phyloP scores from a whole-genome alignment of 352 stramenopile species.

The Plasmopara muralis region DNA sequence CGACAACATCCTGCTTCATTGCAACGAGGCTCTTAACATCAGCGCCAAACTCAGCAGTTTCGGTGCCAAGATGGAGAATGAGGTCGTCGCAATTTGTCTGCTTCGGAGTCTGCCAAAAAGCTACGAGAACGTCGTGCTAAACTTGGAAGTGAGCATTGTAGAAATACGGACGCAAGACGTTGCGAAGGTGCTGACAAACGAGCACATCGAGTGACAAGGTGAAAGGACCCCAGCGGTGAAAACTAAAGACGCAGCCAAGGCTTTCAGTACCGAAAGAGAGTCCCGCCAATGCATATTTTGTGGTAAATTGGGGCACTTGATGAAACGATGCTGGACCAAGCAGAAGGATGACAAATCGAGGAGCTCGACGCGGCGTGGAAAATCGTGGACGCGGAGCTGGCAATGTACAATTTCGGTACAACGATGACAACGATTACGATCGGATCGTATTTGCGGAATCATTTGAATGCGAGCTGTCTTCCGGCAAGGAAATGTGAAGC shows the following conservation, averaged over 20 bases:
- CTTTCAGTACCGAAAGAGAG: neutral
- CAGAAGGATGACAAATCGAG: neutral
- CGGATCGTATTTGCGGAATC: neutral
- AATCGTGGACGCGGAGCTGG: neutral
- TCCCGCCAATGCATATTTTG: neutral
- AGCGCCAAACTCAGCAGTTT: neutral
- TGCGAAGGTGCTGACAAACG: neutral
- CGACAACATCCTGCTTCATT: too few species aligned
- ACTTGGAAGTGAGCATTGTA: constrained; percentile 1
- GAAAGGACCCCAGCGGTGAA: neutral
- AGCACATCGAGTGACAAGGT: constrained; percentile 1
- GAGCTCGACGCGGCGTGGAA: neutral
- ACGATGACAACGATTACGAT: constrained; percentile 1
- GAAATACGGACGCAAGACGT: constrained; percentile 1
- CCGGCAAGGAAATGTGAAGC: neutral
- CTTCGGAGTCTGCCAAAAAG: neutral
- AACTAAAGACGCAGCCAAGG: neutral
- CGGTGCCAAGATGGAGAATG: neutral
- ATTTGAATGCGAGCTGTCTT: neutral
- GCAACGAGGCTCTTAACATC: too few species aligned
- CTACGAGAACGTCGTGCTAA: neutral
- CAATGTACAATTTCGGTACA: neutral
- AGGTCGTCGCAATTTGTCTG: neutral
- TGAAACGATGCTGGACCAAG: constrained; percentile 1
- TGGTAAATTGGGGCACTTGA: neutral